Evolutionary conservation across 495 filamentous ascomycete genomes (phyloP), one percentile per base, ranked within the genome.

Genomic region (Pyrenopolyporus hunteri): DNA sequence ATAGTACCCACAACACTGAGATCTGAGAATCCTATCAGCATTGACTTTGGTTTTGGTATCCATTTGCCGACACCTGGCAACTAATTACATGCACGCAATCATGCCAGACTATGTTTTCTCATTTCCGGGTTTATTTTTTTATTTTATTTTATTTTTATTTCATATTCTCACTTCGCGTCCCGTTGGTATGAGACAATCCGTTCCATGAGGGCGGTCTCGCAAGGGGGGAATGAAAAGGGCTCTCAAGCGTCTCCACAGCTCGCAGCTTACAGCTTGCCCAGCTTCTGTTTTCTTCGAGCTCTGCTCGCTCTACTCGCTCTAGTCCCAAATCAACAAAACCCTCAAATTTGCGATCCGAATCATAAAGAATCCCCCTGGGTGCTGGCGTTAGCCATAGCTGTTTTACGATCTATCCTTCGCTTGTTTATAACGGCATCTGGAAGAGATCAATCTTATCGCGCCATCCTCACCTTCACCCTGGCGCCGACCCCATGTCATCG

Each of bases 101-200:
- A 56, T 60, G 51, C 23, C 32, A 47, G 57, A 46, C 57, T n/a
- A n/a, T n/a, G n/a, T 57, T 66, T 61, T 66, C 57, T 66, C 57
- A 50, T 44, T 57, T 39, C 53, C 48, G 51, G 42, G 35, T 57
- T 48, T 45, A 5, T 29, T 9, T 4, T 29, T 5, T 29, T 35
- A 48, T 58, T 22, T 61, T 35, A 46, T 49, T 49, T 54, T 35
- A 43, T 35, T 35, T 26, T n/a, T n/a, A n/a, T n/a, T n/a, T n/a
- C n/a, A n/a, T n/a, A n/a, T n/a, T n/a, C n/a, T n/a, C n/a, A n/a
- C n/a, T n/a, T n/a, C n/a, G n/a, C n/a, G n/a, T n/a, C n/a, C n/a
- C n/a, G n/a, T n/a, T 67, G 23, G 58, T 45, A 63, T 67, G 64
- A 67, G 64, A 67, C 64, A 67, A 52, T 33, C 44, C 59, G 64